Base-by-base conservation (phyloP, 2,329 filamentous ascomycete species). In the Huntiella abstrusa region DNA sequence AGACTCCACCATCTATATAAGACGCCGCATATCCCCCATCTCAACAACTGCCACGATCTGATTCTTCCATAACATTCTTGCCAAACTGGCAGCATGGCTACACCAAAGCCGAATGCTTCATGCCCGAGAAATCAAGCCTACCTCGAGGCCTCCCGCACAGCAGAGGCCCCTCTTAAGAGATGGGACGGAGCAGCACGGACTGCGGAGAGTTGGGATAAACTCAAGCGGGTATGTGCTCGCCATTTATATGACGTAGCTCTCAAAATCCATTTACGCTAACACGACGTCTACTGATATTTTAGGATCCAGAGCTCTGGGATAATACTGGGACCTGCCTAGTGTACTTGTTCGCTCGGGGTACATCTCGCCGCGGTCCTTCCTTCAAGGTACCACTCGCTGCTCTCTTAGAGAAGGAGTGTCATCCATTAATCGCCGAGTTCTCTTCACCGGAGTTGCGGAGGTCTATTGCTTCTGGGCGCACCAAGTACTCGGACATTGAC, bases 261-360 rank as follows among this genome's bases (percentile, higher is more conserved):
- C 33, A 45, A 11, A 28, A n/a, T 45, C 36, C 8, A 8, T 22
- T 38, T 16, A 49, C 52, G 10, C n/a, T 40, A n/a, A 51, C 17
- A 7, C 32, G 35, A 33, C 16, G 28, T 13, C 8, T 39, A n/a
- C 38, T 5, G 2, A 19, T 37, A 38, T 28, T 28, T 19, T 33
- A 86, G 81, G 82, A 87, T 53, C 65, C 71, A 2, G 81, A 85
- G 52, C 64, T 88, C 2, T 87, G 77, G 77, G 67, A 69, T 50
- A 64, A 69, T 8, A 62, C 76, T 51, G 81, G 77, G 11, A 75
- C 85, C 55, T 86, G 81, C 54, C 65, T 75, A 12, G 68, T 87
- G 1, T 69, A 86, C 58, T 64, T 87, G 0, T 77, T 83, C 54
- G 70, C 62, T n/a, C 67, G 68, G 51, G 77, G 77, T 35, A 71